These are phyloP conservation scores for Aureobasidium sp. DNA, from an alignment of 2,329 filamentous ascomycete species.

Conservation along the genomic window DNA sequence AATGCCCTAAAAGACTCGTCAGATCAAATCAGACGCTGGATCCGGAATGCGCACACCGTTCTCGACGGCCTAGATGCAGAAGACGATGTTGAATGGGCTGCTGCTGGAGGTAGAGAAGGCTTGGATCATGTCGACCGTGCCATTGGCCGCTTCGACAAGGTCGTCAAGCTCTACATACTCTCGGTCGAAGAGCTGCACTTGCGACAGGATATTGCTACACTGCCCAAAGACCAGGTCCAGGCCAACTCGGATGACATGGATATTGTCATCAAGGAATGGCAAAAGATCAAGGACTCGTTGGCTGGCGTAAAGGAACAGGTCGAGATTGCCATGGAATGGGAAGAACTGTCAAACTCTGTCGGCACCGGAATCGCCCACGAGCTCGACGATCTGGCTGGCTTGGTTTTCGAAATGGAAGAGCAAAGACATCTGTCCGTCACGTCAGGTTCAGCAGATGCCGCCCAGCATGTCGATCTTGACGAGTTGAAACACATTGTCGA, in stretches of 20 bases:
- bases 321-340: constrained; percentile 98
- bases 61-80: constrained; percentile 84
- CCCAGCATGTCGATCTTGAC: constrained; percentile 62
- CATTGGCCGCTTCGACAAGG: constrained; percentile 73
- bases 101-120: constrained; percentile 78
- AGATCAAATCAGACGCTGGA: constrained; percentile 91
- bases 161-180: constrained; percentile 86
- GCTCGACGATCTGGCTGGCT: constrained; percentile 67
- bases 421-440: constrained; percentile 73
- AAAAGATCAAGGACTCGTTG: constrained; percentile 67
- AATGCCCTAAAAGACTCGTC: constrained; percentile 77
- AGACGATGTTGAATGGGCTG: constrained; percentile 93
- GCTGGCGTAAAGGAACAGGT: constrained; percentile 81
- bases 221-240: constrained; percentile 63
- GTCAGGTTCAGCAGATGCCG: constrained; percentile 51
- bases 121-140: constrained; percentile 60
- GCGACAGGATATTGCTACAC: constrained; percentile 63
- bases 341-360: constrained; percentile 90
- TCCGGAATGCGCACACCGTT: constrained; percentile 82
- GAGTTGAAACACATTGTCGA: constrained; percentile 92
- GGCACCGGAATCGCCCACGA: constrained; percentile 81
- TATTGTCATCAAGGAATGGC: constrained; percentile 74
- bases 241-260: constrained; percentile 84
- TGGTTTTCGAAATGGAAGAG: constrained; percentile 98
- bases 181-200: constrained; percentile 89